These are phyloP conservation scores for Oryza coarctata DNA, from an alignment of 176 grass and related monocot species.

Conservation along the genomic window DNA sequence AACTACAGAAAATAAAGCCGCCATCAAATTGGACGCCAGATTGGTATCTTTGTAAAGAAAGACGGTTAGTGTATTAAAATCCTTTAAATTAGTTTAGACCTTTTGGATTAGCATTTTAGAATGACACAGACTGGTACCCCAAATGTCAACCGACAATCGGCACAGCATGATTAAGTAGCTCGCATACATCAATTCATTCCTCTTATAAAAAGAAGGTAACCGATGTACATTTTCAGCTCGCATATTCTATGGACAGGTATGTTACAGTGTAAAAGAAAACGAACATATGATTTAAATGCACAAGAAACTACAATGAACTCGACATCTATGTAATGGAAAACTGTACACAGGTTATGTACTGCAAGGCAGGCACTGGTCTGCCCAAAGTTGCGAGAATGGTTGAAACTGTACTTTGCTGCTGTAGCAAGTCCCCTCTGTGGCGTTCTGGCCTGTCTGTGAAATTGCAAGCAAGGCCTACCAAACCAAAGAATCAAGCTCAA, in stretches of 20 bases:
- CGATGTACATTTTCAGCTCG: constrained; percentile 19
- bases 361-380: background rate
- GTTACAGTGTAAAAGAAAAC: constrained; percentile 45
- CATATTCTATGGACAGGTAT: constrained; percentile 44
- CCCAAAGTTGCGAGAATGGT: background rate
- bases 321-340: constrained; percentile 38
- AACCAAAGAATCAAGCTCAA: background rate
- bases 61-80: no score
- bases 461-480: background rate
- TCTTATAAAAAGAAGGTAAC: background rate
- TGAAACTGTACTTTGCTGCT: background rate
- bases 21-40: background rate
- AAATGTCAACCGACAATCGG: no score
- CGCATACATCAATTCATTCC: background rate
- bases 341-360: constrained; percentile 77
- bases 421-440: constrained; percentile 5
- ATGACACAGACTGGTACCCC: no score
- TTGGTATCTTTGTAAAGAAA: no score
- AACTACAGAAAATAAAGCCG: background rate
- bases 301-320: constrained; percentile 39
- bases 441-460: background rate
- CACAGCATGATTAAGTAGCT: background rate
- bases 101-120: no score
- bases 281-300: constrained; percentile 49
- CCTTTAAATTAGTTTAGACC: no score